Conservation (phyloP, 768 basidiomycete species). For the Serendipita sp. region DNA sequence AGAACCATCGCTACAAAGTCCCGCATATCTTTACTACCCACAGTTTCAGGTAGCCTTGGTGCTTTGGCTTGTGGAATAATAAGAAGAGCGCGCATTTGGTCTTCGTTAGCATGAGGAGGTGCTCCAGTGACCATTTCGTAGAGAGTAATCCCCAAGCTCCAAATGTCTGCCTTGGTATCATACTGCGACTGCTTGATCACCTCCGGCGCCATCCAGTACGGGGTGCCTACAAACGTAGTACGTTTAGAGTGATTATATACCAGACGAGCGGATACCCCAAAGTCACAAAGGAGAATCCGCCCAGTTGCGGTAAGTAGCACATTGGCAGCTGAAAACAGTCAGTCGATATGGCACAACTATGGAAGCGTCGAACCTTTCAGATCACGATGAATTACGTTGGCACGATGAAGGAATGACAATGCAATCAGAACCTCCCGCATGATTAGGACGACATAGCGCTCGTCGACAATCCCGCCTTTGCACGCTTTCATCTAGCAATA, state of each 20-base stretch:
- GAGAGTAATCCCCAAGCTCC: slow-evolving; percentile 92
- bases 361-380: slow-evolving; percentile 44
- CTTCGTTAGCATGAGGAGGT: slow-evolving; percentile 82
- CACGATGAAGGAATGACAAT: slow-evolving; percentile 80
- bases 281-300: slow-evolving; percentile 93
- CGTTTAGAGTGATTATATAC: slow-evolving; percentile 75
- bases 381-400: slow-evolving; percentile 90
- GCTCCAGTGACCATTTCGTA: slow-evolving; percentile 96
- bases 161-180: slow-evolving; percentile 95
- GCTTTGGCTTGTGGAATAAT: slow-evolving; percentile 76
- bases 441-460: slow-evolving; percentile 77
- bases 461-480: slow-evolving; percentile 60
- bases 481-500: slow-evolving; percentile 58
- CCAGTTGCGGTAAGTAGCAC: slow-evolving; percentile 77
- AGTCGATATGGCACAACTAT: background rate
- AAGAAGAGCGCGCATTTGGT: slow-evolving; percentile 73
- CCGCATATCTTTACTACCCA: slow-evolving; percentile 70
- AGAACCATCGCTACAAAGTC: slow-evolving; percentile 79
- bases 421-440: slow-evolving; percentile 77
- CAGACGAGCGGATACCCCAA: slow-evolving; percentile 91
- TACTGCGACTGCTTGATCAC: slow-evolving; percentile 87
- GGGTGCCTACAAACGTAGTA: slow-evolving; percentile 91
- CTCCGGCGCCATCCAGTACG: slow-evolving; percentile 99
- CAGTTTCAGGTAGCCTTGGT: slow-evolving; percentile 58
- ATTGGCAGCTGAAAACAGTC: slow-evolving; percentile 51